Evolutionary conservation across 106 monocot genomes (phyloP), one percentile per base, ranked within the genome.

Genomic region (Platanthera zijinensis): DNA sequence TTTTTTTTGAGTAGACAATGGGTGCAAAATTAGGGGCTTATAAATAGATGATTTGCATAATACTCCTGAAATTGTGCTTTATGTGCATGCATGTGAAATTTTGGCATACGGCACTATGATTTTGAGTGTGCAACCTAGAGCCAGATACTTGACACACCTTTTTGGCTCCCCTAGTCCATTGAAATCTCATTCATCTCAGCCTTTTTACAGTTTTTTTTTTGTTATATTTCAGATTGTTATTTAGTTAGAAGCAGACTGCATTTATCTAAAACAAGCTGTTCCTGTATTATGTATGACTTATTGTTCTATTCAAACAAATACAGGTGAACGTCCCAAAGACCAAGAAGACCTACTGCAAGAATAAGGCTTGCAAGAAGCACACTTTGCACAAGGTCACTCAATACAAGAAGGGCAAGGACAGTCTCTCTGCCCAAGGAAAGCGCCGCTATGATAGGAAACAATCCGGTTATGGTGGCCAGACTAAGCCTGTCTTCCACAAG

Each of bases 401-500:
- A 78, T 90, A 90, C 62, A 90, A 90, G 78, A 90, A 90, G 75
- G 90, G 90, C 8, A 90, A 90, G 52, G 90, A 90, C 51, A 90
- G 90, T 59, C 84, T 90, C 49, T 86, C 85, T 48, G 90, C 50
- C 53, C 90, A 90, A 73, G 90, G 90, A 6, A 90, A 90, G 52
- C 84, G 90, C 0, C 90, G 25, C 69, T 90, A 90, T 79, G 90
- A 90, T 76, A 77, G 90, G 8, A 90, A 90, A 76, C 90, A 90
- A 45, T 87, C 90, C 7, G 90, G 90, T 49, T 90, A 90, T 79
- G 90, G 90, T 80, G 90, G 90, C 12, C 90, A 90, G 78, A 90
- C 90, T n/a, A 90, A 90, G 80, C 90, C 90, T 22, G 90, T 90
- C 57, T 90, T 90, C 83, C 90, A 90, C 82, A 90, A 90, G 83